Percentiles rank a stretch among this genome's conserved stretches.
phyloP scores from a whole-genome alignment of 768 basidiomycete species.

The Paxillus involutus region DNA sequence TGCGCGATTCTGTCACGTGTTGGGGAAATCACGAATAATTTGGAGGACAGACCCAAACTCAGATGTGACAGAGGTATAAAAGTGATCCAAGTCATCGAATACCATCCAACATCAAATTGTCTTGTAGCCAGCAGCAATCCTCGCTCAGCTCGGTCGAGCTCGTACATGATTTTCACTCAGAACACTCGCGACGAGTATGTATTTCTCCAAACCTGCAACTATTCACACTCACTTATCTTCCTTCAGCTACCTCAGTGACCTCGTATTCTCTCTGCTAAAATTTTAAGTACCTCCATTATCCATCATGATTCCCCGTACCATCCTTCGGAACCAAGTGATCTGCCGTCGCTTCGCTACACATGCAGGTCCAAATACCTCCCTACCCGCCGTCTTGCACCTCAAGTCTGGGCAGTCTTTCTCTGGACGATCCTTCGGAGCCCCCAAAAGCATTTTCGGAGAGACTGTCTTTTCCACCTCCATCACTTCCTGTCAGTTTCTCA shows the following conservation, averaged over 20 bases:
- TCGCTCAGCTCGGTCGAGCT: conserved; percentile 25
- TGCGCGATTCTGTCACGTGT: conserved; percentile 1
- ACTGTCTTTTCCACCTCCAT: conserved; percentile 99
- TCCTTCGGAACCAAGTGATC: conserved; percentile 49
- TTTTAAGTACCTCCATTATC: conserved; percentile 26
- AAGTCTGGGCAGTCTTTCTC: conserved; percentile 92
- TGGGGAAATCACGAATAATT: neutral
- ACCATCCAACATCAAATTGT: neutral
- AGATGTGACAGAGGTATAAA: conserved; percentile 7
- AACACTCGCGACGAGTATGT: conserved; percentile 88
- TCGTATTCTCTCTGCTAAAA: conserved; percentile 75
- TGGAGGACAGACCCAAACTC: conserved; percentile 20
- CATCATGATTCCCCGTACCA: conserved; percentile 59
- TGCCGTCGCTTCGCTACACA: conserved; percentile 70
- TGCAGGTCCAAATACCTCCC: conserved; percentile 41
- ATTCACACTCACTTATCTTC: conserved; percentile 21
- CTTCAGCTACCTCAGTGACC: conserved; percentile 83
- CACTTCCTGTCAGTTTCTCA: conserved; percentile 77
- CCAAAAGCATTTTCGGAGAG: conserved; percentile 88
- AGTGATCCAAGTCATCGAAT: neutral
- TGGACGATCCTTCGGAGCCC: conserved; percentile 88
- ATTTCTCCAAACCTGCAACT: neutral
- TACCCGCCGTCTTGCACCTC: conserved; percentile 87
- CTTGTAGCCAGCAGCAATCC: neutral
- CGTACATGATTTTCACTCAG: conserved; percentile 81